phyloP scores from a whole-genome alignment of 345 rosid species.

The Brassica cretica region DNA sequence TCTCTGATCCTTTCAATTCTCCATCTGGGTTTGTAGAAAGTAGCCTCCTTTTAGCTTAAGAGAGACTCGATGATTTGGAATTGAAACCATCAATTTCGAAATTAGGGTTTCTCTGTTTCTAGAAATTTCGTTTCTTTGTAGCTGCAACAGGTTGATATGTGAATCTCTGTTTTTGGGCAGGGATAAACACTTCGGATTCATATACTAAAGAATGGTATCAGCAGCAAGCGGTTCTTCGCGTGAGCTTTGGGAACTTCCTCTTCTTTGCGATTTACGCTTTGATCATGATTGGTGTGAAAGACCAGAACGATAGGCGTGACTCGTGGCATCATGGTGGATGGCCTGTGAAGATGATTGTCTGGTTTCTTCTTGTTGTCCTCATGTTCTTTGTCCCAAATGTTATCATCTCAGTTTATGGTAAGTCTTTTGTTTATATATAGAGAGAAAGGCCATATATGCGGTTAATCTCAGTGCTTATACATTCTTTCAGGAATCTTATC shows the following conservation, averaged over 20 bases:
- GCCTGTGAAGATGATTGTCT: slow-evolving; percentile 79
- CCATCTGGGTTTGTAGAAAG: not conserved
- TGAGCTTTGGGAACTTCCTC: slow-evolving; percentile 84
- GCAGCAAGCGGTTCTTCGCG: slow-evolving; percentile 91
- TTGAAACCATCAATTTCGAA: not conserved
- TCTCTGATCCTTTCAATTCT: not conserved
- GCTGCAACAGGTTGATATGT: slow-evolving; percentile 8
- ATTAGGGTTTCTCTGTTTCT: slow-evolving; percentile 15
- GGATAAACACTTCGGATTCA: slow-evolving; percentile 74
- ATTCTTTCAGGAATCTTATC: slow-evolving; percentile 65
- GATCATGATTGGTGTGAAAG: slow-evolving; percentile 92
- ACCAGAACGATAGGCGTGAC: slow-evolving; percentile 89
- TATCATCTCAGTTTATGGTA: slow-evolving; percentile 62
- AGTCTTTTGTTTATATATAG: not conserved
- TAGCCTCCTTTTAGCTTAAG: not conserved
- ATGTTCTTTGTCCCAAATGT: slow-evolving; percentile 84
- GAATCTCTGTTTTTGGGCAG: slow-evolving; percentile 37
- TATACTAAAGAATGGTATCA: slow-evolving; percentile 82
- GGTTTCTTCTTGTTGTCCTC: slow-evolving; percentile 79
- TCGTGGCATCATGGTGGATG: slow-evolving; percentile 98
- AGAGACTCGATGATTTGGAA: slow-evolving; percentile 14
- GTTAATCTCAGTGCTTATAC: not conserved
- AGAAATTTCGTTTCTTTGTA: slow-evolving; percentile 17
- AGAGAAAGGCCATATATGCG: not conserved
- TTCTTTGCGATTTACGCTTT: slow-evolving; percentile 71